Percentiles rank a stretch among this genome's conserved stretches.
phyloP scores from a whole-genome alignment of 1,139 yeast genomes.

The Candida sp. region DNA sequence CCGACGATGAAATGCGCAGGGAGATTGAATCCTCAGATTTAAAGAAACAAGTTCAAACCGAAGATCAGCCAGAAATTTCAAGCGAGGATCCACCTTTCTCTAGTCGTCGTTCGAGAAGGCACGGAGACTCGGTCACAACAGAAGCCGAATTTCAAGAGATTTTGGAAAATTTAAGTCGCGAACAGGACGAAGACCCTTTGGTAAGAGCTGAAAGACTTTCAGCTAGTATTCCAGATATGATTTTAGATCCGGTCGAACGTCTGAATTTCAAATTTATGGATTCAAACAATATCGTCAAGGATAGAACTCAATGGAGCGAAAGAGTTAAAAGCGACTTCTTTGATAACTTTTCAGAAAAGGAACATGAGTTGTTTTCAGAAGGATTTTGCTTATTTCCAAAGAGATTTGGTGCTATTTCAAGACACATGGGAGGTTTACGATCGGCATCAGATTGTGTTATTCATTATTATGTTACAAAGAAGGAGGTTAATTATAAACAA shows the following conservation, averaged over 20 bases:
- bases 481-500: conserved; percentile 72
- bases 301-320: conserved; percentile 61
- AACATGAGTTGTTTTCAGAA: conserved; percentile 78
- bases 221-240: conserved; percentile 79
- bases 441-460: conserved; percentile 85
- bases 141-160: conserved; percentile 90
- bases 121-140: conserved; percentile 80
- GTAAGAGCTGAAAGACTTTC: conserved; percentile 77
- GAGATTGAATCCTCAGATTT: conserved; percentile 35
- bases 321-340: conserved; percentile 65
- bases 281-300: conserved; percentile 66
- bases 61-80: conserved; percentile 12
- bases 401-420: conserved; percentile 86
- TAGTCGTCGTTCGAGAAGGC: conserved; percentile 54
- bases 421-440: conserved; percentile 76
- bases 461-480: conserved; percentile 90
- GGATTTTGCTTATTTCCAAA: conserved; percentile 81
- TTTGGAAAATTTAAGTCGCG: conserved; percentile 65
- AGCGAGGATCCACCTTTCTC: conserved; percentile 9
- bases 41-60: conserved; percentile 11
- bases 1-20: conserved; percentile 40
- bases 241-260: conserved; percentile 61
- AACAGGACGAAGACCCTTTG: conserved; percentile 78
- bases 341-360: conserved; percentile 70
- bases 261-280: conserved; percentile 50